phyloP scores from a whole-genome alignment of 352 stramenopile genomes.

The Pythium brachiatum region DNA sequence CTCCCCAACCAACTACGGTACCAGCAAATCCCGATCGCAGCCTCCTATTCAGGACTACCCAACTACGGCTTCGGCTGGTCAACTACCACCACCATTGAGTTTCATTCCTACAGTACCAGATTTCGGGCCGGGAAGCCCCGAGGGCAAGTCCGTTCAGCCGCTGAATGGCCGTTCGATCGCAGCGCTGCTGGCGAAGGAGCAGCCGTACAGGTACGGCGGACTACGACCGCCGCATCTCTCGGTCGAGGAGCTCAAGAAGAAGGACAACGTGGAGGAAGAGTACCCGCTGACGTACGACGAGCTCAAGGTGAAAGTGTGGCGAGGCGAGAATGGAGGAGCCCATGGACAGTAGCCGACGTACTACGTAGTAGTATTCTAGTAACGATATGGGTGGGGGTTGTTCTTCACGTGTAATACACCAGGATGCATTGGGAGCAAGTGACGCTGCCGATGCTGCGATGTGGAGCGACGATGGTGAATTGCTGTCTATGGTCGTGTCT shows the following conservation, averaged over 20 bases:
- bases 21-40: background rate
- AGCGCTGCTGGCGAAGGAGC: conserved; percentile 50
- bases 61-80: background rate
- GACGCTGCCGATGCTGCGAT: background rate
- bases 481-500: conserved; percentile 10
- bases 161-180: conserved; percentile 29
- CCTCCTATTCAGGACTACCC: background rate
- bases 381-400: background rate
- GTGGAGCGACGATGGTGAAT: background rate
- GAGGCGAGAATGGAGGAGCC: conserved; percentile 29
- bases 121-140: background rate
- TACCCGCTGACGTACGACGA: conserved; percentile 87
- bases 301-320: conserved; percentile 84
- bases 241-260: conserved; percentile 76
- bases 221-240: conserved; percentile 68
- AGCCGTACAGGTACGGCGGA: conserved; percentile 69
- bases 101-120: conserved; percentile 22
- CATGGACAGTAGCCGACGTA: conserved; percentile 1
- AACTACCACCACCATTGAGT: conserved; percentile 19
- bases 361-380: background rate
- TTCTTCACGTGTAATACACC: conserved; percentile 2
- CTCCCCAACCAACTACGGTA: background rate
- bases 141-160: background rate
- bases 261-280: conserved; percentile 83
- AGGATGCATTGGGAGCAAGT: background rate